Evolutionary conservation across 345 rosid species (phyloP), one percentile per base, ranked within the genome.

Genomic region (Populus simonii): DNA sequence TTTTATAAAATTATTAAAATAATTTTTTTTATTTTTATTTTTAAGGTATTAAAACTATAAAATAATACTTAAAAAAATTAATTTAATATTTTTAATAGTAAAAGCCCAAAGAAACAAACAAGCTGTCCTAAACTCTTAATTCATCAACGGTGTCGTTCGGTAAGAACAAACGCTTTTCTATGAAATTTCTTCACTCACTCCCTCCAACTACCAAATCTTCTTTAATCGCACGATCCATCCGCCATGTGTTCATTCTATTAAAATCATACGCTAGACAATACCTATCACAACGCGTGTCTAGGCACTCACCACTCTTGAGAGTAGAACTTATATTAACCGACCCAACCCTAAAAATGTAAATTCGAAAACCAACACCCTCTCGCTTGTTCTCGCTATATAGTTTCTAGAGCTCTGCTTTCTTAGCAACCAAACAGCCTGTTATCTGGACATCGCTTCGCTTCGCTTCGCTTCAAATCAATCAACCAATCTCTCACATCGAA

Each of bases 401-500:
- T 13, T 13, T 36, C 12, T 3, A 39, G 51, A 15, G 13, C 27
- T 15, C 25, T 27, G 13, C 31, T 1, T 11, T 31, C 39, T 74
- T 10, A 63, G 33, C 5, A 4, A n/a, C 23, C 71, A n/a, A 62
- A 33, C 35, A 8, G 33, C 27, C 55, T 33, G 29, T 17, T 15
- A 6, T 68, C 59, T 65, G 9, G 83, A 35, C 81, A 36, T 84
- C 85, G 77, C 75, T 81, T 82, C 61, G 27, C 65, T 47, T 17
- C 20, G 79, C 75, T 83, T 82, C 61, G 27, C 65, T 47, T 17
- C 22, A 3, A 10, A 75, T 23, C 66, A 12, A 33, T 59, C 65
- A 55, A 8, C 17, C 38, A 33, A 2, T 61, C 25, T 63, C 63
- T 12, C 22, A 45, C 74, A 25, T 20, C 49, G 61, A 77, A 86